phyloP scores from a whole-genome alignment of 139 green algal species.

The Diplosphaera chodatii region DNA sequence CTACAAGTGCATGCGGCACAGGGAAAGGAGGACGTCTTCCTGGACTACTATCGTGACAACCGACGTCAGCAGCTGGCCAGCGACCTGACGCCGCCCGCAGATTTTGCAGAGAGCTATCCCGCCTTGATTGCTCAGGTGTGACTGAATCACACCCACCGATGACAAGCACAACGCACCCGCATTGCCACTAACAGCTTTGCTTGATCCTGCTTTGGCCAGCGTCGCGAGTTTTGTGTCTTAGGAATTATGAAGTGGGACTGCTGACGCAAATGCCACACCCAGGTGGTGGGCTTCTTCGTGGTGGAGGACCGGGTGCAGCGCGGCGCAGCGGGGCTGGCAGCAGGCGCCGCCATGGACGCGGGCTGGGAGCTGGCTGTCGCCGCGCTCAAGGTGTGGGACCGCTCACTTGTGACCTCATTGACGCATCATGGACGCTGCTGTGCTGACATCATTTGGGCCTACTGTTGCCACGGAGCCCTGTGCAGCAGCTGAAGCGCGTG shows the following conservation, averaged over 20 bases:
- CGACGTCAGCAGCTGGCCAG: constrained; percentile 33
- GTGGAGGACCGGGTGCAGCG: constrained; percentile 59
- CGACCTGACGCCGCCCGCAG: constrained; percentile 40
- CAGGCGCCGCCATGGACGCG: constrained; percentile 20
- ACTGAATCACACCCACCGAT: too few species aligned
- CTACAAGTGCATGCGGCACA: constrained; percentile 24
- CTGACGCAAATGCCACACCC: too few species aligned
- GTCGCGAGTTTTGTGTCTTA: too few species aligned
- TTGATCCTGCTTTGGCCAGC: too few species aligned
- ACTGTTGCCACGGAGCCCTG: too few species aligned
- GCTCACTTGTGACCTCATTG: too few species aligned
- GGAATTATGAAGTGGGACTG: too few species aligned
- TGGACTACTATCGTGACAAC: constrained; percentile 36
- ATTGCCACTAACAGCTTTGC: too few species aligned
- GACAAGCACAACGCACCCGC: too few species aligned
- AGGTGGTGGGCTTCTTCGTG: constrained; percentile 71
- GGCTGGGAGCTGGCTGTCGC: constrained; percentile 46
- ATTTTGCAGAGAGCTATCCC: constrained; percentile 55
- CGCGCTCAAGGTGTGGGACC: constrained; percentile 42
- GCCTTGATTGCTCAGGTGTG: constrained; percentile 53
- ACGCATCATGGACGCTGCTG: too few species aligned
- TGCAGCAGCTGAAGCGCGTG: too few species aligned
- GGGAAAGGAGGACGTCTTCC: constrained; percentile 15
- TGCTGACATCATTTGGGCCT: too few species aligned
- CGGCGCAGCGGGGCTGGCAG: neutral